Conservation (phyloP, 2,329 filamentous ascomycete genomes). For the Sporothrix curviconia region DNA sequence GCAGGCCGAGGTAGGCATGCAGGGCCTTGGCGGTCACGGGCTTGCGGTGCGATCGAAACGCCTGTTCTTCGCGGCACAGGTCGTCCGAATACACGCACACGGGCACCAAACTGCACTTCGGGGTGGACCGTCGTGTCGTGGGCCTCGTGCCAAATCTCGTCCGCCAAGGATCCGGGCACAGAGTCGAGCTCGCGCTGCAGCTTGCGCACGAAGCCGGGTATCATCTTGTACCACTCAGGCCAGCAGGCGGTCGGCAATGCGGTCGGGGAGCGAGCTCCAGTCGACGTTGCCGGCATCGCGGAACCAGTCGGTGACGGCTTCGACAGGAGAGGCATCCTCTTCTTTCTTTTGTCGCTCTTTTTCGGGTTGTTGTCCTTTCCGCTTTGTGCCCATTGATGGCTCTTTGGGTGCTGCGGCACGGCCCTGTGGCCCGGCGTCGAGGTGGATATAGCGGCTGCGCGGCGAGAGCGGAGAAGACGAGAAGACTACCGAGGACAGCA, state of each 20-base stretch:
- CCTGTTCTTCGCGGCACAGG: constrained; percentile 76
- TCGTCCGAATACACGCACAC: constrained; percentile 71
- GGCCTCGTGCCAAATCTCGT: constrained; percentile 90
- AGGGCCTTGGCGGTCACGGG: constrained; percentile 64
- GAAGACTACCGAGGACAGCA: constrained; percentile 2
- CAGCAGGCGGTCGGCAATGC: constrained; percentile 63
- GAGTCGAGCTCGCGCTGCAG: constrained; percentile 82
- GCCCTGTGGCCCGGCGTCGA: background rate
- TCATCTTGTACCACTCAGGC: constrained; percentile 73
- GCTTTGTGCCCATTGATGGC: constrained; percentile 5
- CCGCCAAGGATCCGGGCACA: constrained; percentile 78
- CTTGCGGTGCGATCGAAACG: constrained; percentile 64
- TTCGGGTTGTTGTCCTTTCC: background rate
- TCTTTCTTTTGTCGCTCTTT: constrained; percentile 49
- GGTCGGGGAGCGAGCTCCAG: constrained; percentile 49
- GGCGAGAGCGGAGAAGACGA: background rate
- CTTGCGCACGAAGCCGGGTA: constrained; percentile 74
- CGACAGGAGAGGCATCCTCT: too few relatives aligned
- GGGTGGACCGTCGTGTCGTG: constrained; percentile 78
- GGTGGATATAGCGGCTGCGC: constrained; percentile 6
- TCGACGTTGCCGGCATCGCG: constrained; percentile 48
- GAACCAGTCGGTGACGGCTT: constrained; percentile 43
- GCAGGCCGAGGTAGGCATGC: constrained; percentile 72
- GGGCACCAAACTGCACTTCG: constrained; percentile 76
- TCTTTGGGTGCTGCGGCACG: background rate